phyloP scores from a whole-genome alignment of 352 stramenopile species.

The Phytophthora tentaculata region DNA sequence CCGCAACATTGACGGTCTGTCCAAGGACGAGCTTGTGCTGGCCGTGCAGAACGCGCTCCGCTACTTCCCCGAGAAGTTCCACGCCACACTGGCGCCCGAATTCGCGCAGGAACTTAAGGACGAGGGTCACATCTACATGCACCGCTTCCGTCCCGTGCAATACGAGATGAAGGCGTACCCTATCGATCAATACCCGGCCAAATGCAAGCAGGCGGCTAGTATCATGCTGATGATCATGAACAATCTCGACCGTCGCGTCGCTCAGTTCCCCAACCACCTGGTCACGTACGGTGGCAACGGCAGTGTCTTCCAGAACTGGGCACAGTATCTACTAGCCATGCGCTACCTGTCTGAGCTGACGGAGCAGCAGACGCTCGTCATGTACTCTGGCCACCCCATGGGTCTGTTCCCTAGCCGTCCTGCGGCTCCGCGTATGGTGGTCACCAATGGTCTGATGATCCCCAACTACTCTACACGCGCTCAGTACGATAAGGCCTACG shows the following conservation, averaged over 20 bases:
- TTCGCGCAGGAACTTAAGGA: constrained; percentile 90
- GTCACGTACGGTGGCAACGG: constrained; percentile 92
- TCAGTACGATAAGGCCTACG: constrained; percentile 91
- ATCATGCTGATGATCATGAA: constrained; percentile 94
- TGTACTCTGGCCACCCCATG: constrained; percentile 91
- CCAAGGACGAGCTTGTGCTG: constrained; percentile 69
- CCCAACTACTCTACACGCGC: constrained; percentile 89
- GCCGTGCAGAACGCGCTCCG: constrained; percentile 88
- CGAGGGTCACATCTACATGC: constrained; percentile 93
- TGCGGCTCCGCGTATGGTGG: constrained; percentile 81
- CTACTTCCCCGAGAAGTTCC: constrained; percentile 83
- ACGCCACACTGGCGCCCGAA: constrained; percentile 75
- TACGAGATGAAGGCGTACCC: constrained; percentile 92
- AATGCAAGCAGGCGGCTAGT: constrained; percentile 74
- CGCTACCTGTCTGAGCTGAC: constrained; percentile 89
- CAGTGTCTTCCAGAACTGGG: constrained; percentile 91
- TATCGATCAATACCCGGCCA: constrained; percentile 75
- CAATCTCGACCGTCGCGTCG: constrained; percentile 87
- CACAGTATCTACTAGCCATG: constrained; percentile 89
- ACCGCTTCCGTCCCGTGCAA: constrained; percentile 78
- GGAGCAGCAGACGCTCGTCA: constrained; percentile 88
- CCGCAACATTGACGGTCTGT: constrained; percentile 58
- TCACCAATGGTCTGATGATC: constrained; percentile 92
- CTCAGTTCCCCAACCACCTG: constrained; percentile 88
- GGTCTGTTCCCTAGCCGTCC: constrained; percentile 82